Percentiles rank a stretch among this genome's conserved stretches.
Evolutionary conservation across 78 protist species (phyloP).

Genomic region (Dictyostelium brefeldianum): DNA sequence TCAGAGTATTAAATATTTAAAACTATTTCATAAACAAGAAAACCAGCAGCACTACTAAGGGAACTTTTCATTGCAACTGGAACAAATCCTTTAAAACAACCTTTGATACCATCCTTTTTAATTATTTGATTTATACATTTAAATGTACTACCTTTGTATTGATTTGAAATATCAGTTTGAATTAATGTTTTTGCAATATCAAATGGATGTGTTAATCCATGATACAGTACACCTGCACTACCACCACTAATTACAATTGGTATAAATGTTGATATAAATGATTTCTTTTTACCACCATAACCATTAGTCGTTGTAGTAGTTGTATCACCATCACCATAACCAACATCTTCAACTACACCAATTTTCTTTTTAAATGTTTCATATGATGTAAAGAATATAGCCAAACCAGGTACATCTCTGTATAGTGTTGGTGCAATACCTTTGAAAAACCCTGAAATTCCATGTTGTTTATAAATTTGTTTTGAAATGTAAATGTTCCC

Average conservation of each 20-base stretch:
- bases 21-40: conserved; percentile 35
- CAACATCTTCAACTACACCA: neutral
- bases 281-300: neutral
- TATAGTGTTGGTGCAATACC: conserved; percentile 32
- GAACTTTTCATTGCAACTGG: conserved; percentile 34
- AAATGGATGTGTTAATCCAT: neutral
- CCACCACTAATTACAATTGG: conserved; percentile 42
- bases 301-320: neutral
- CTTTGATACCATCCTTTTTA: conserved; percentile 11
- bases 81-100: conserved; percentile 45
- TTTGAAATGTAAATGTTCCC: neutral
- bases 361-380: neutral
- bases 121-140: conserved; percentile 33
- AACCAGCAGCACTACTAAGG: conserved; percentile 28
- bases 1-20: conserved; percentile 8
- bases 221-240: conserved; percentile 36
- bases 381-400: conserved; percentile 37
- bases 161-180: conserved; percentile 6
- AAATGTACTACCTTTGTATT: conserved; percentile 38
- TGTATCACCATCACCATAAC: neutral
- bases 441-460: conserved; percentile 16
- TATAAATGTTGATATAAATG: conserved; percentile 6
- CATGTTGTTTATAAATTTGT: conserved; percentile 12
- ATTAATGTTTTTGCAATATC: conserved; percentile 28
- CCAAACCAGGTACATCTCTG: conserved; percentile 50